These are phyloP conservation scores for Rhodomyrtus psidioides DNA, from an alignment of 441 rosid genomes.

Conservation along the genomic window DNA sequence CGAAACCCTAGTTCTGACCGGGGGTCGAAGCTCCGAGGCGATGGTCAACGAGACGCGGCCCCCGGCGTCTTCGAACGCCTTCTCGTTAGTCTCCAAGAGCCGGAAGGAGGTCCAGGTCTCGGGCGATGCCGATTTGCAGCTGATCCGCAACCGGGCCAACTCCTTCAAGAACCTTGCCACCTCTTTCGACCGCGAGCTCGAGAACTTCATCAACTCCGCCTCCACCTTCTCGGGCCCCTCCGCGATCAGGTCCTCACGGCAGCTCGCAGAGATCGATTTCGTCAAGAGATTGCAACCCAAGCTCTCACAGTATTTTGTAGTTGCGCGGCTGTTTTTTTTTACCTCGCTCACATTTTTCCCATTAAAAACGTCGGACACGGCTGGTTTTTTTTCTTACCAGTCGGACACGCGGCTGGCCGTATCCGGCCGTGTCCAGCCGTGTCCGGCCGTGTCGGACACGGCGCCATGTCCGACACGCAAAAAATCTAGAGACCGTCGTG, in stretches of 20 bases:
- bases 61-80: slow-evolving; percentile 40
- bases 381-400: too few relatives aligned
- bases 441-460: too few relatives aligned
- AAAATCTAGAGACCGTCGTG: too few relatives aligned
- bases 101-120: too few relatives aligned
- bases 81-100: slow-evolving; percentile 66
- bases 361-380: too few relatives aligned
- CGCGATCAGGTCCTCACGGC: slow-evolving; percentile 24
- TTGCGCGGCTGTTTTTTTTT: too few relatives aligned
- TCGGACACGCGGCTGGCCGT: too few relatives aligned
- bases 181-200: slow-evolving; percentile 79
- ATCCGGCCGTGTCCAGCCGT: too few relatives aligned
- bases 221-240: slow-evolving; percentile 43
- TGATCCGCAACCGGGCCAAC: slow-evolving; percentile 74
- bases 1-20: neutral
- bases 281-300: slow-evolving; percentile 88
- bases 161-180: slow-evolving; percentile 77
- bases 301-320: too few relatives aligned
- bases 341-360: too few relatives aligned
- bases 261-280: slow-evolving; percentile 60
- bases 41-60: slow-evolving; percentile 18
- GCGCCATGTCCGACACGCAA: too few relatives aligned
- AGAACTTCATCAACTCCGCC: slow-evolving; percentile 67
- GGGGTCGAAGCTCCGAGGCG: neutral
- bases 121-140: slow-evolving; percentile 82